Evolutionary conservation across 2,329 filamentous ascomycete genomes (phyloP), one percentile per base, ranked within the genome.

Genomic region (Clarireedia monteithiana): DNA sequence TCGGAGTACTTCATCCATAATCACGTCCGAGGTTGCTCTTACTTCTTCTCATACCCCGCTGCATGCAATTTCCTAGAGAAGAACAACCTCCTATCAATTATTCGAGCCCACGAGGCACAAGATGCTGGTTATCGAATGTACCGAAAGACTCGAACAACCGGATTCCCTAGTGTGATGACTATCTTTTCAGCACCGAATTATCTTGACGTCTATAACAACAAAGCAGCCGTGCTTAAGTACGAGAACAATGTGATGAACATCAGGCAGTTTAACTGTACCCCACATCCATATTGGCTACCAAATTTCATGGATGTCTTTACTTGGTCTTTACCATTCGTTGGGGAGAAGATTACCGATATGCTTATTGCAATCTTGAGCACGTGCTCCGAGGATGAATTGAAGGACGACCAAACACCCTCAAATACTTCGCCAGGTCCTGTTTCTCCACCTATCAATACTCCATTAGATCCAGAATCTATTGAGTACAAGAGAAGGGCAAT

Each of bases 231-330:
- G 42, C 78, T 99, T 67, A 99, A 99, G 76, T 99, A 99, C 71
- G 94, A 99, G 76, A 99, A 99, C 75, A 99, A 99, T 69, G 94
- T 99, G 59, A 99, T 99, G 94, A 99, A 99, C 78, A 99, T 99
- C 70, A 84, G 94, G 58, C 94, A 99, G 73, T 99, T 99, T 78
- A 99, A 99, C 79, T 99, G 92, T 81, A 97, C 94, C 23, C 94
- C 94, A 36, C 94, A 99, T 72, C 94, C 94, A 6, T 99, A 99
- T 78, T 99, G 94, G 94, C 82, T 99, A 49, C 94, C 94, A 55
- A 99, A 99, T 77, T 99, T 99, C 71, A 99, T 99, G 94, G 94
- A 99, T 69, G 94, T 99, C 61, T 99, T 99, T 71, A 99, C 94
- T n/a, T 99, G 94, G 94, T 99, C 94, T 36, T 79, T 99, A 59